Evolutionary conservation across 805 yeast genomes (phyloP), one percentile per base, ranked within the genome.

Genomic region (Ogataea nakhonphanomensis): DNA sequence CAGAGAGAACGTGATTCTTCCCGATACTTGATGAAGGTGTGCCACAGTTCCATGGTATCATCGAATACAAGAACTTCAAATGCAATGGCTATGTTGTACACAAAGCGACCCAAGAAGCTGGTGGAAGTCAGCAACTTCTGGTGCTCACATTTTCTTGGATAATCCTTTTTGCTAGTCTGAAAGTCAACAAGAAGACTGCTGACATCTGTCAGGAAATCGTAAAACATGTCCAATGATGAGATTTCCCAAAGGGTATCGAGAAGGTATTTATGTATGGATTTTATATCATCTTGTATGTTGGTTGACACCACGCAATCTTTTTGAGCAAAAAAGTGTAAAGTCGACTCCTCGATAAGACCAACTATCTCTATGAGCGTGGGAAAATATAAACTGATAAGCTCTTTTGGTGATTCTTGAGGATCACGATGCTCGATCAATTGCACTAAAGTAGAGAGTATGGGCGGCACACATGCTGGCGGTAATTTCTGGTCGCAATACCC

Each of bases 71-170:
- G 50, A 1, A 70, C 55, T 35, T 66, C 70, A 43, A 68, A 66
- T 10, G 74, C 64, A 1, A 64, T 55, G 0, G 68, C 52, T 25
- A 73, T 63, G 25, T 56, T 57, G 14, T 62, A 53, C 2, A 74
- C 71, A 50, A 75, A 76, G 9, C 63, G 55, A 0, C 82, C 82
- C 22, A 72, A 44, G 33, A 70, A 70, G 40, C 75, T 69, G 5
- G 59, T 48, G 7, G 60, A 55, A 0, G 73, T 66, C 14, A 71
- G 49, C 15, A 58, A 27, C 35, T 58, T 57, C 3, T 29, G 21
- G 5, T 37, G 36, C 13, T 10, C 28, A n/a, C 21, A 13, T 22
- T 14, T 11, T 29, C 26, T 13, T 12, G 35, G 15, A 20, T 15
- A 12, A 22, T 35, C 22, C 13, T 45, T 24, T 5, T 41, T 33